Evolutionary conservation across 805 yeast species (phyloP).

Genomic region (Candida nitratophila): DNA sequence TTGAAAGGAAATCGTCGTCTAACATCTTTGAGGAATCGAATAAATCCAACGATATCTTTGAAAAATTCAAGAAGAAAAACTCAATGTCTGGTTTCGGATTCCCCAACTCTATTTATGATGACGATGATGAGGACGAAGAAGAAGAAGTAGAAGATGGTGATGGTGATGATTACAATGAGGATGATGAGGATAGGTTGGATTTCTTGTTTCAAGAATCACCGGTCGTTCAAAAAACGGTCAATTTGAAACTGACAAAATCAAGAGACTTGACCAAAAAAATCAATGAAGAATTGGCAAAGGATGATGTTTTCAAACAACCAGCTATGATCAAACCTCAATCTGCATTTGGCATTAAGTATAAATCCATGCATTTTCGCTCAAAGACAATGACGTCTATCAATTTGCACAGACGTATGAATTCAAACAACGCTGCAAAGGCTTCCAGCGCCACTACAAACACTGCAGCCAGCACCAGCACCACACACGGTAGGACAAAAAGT

Average conservation of each 20-base stretch:
- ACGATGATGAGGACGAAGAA: background rate
- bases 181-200: conserved; percentile 13
- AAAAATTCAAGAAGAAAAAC: too few species aligned
- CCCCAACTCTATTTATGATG: too few species aligned
- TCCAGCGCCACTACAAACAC: too few species aligned
- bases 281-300: too few species aligned
- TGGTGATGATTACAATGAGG: background rate
- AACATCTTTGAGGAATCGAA: too few species aligned
- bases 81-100: too few species aligned
- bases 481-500: too few species aligned
- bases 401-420: background rate
- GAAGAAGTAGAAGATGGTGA: background rate
- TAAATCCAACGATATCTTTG: too few species aligned
- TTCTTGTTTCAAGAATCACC: conserved; percentile 17
- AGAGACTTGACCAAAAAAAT: too few species aligned
- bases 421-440: background rate
- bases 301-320: background rate
- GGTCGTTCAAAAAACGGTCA: conserved; percentile 8
- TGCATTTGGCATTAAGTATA: conserved; percentile 5
- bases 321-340: conserved; percentile 3
- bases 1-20: too few species aligned
- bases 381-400: conserved; percentile 13
- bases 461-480: too few species aligned
- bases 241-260: conserved; percentile 4
- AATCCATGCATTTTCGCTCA: conserved; percentile 15